phyloP scores from a whole-genome alignment of 2,329 filamentous ascomycete species.

The Dactylellina sp. region DNA sequence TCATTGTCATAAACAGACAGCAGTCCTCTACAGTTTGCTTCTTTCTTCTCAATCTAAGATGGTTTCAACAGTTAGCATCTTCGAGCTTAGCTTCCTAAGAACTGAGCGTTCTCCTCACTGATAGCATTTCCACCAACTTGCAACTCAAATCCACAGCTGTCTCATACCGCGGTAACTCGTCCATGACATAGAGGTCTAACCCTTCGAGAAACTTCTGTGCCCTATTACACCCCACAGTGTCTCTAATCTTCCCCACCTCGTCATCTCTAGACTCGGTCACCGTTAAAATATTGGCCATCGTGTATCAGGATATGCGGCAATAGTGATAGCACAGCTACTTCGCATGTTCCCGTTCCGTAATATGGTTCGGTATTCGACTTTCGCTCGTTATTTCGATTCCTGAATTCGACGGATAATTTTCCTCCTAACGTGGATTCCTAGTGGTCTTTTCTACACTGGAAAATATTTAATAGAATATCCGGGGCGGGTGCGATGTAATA shows the following conservation, averaged over 20 bases:
- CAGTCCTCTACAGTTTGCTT: neutral
- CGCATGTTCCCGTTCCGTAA: conserved; percentile 47
- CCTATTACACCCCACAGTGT: conserved; percentile 4
- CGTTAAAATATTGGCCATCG: conserved; percentile 56
- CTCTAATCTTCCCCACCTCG: neutral
- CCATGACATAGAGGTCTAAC: neutral
- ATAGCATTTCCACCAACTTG: conserved; percentile 24
- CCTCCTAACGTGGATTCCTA: conserved; percentile 1
- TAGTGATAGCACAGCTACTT: conserved; percentile 35
- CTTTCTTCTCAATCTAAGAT: conserved; percentile 3
- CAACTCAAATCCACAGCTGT: conserved; percentile 12
- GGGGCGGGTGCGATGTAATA: neutral
- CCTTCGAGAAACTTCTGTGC: conserved; percentile 15
- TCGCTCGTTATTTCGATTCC: too few relatives aligned
- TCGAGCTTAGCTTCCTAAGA: neutral
- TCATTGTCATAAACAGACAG: conserved; percentile 22
- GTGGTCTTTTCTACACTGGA: neutral
- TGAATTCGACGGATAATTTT: neutral
- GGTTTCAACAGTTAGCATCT: conserved; percentile 12
- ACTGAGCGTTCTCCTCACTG: conserved; percentile 12
- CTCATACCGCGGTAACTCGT: conserved; percentile 50
- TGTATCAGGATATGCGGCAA: conserved; percentile 55
- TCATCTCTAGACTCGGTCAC: conserved; percentile 10
- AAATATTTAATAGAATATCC: conserved; percentile 4
- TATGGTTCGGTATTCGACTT: conserved; percentile 3